Percentiles rank a stretch among this genome's conserved stretches.
phyloP scores from a whole-genome alignment of 768 basidiomycete genomes.

The Rhodosporidiobolus sp. region DNA sequence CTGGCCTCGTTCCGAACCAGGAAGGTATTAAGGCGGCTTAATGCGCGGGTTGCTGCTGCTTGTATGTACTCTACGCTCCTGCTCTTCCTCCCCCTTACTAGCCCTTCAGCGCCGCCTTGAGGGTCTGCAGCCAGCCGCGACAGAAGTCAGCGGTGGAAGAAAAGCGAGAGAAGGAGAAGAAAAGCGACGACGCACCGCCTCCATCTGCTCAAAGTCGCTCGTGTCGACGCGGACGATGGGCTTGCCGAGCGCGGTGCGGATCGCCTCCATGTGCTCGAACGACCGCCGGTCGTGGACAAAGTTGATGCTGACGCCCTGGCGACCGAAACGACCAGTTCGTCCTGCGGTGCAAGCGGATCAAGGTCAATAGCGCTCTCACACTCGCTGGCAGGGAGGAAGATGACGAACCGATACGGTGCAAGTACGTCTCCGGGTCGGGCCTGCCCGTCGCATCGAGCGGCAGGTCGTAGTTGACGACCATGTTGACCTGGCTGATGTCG shows the following conservation, averaged over 20 bases:
- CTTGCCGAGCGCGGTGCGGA: conserved; percentile 65
- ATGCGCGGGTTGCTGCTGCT: too few relatives aligned
- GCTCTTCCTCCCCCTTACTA: neutral
- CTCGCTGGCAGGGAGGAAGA: neutral
- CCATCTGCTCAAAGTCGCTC: conserved; percentile 87
- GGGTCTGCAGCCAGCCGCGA: conserved; percentile 13
- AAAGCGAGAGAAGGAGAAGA: neutral
- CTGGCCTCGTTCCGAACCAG: too few relatives aligned
- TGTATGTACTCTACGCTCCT: neutral
- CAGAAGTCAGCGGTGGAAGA: neutral
- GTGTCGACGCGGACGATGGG: conserved; percentile 85
- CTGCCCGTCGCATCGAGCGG: conserved; percentile 54
- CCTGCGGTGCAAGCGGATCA: conserved; percentile 56
- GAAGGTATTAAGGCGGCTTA: too few relatives aligned
- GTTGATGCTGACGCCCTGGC: conserved; percentile 94
- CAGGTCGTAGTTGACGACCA: conserved; percentile 91
- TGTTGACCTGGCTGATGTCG: conserved; percentile 97
- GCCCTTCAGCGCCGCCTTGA: conserved; percentile 38
- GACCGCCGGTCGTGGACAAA: conserved; percentile 90
- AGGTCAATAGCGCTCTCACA: too few relatives aligned
- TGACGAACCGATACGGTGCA: conserved; percentile 86
- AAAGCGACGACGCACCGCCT: conserved; percentile 60
- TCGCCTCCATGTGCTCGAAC: conserved; percentile 83
- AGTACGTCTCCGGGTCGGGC: conserved; percentile 94
- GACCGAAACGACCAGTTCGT: conserved; percentile 94